These are phyloP conservation scores for Claviceps fusiformis DNA, from an alignment of 2,329 filamentous ascomycete species.

Conservation along the genomic window DNA sequence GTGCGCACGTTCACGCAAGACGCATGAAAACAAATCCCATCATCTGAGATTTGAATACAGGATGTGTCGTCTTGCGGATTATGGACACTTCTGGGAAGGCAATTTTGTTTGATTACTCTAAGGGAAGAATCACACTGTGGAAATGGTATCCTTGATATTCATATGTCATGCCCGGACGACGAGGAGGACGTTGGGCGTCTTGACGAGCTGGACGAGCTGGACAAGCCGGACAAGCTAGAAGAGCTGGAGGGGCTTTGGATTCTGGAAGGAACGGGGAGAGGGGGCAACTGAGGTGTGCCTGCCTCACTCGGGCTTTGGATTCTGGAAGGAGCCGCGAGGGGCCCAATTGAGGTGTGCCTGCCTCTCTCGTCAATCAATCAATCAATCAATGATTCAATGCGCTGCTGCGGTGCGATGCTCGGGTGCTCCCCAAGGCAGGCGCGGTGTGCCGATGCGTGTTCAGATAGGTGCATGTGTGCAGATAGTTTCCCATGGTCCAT, in stretches of 20 bases:
- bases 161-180: not conserved
- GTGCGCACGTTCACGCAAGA: not conserved
- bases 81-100: not conserved
- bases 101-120: not conserved
- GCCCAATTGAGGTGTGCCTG: not conserved
- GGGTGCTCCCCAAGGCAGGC: not conserved
- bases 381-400: not conserved
- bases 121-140: not conserved
- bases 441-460: not conserved
- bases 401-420: not conserved
- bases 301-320: too few relatives aligned
- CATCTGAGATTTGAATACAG: not conserved
- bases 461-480: not conserved
- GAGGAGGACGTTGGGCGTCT: not conserved
- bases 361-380: not conserved
- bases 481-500: too few relatives aligned
- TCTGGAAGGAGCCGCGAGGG: too few relatives aligned
- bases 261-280: too few relatives aligned
- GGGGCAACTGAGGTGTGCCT: too few relatives aligned
- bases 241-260: not conserved
- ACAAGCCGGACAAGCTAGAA: not conserved
- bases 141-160: not conserved
- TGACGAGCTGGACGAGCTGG: not conserved
- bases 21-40: not conserved
- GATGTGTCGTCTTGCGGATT: not conserved